These are phyloP conservation scores for Stephanodiscus triporus DNA, from an alignment of 108 stramenopile genomes.

Conservation along the genomic window DNA sequence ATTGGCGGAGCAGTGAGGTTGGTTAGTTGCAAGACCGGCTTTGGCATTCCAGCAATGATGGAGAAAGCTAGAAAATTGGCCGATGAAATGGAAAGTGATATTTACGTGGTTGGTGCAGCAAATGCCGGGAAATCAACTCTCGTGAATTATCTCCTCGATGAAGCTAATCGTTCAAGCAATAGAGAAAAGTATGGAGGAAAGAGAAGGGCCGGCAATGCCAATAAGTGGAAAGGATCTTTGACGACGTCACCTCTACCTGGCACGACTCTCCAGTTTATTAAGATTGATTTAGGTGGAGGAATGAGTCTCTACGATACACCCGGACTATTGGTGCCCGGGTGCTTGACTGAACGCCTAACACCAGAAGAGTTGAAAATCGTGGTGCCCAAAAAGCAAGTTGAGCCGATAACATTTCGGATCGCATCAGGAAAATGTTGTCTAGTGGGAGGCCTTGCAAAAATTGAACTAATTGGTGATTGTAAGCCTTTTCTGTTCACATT, in stretches of 20 bases:
- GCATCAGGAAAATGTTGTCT: constrained; percentile 83
- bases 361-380: constrained; percentile 89
- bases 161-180: constrained; percentile 51
- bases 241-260: constrained; percentile 88
- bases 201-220: constrained; percentile 74
- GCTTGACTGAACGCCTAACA: constrained; percentile 84
- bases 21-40: constrained; percentile 87
- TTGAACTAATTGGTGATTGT: constrained; percentile 83
- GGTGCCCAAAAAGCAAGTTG: constrained; percentile 88
- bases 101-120: constrained; percentile 90
- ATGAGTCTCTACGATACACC: constrained; percentile 82
- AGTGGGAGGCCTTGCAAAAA: constrained; percentile 83
- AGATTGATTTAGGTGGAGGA: constrained; percentile 82
- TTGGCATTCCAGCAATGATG: constrained; percentile 75
- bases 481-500: constrained; percentile 93
- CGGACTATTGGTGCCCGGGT: constrained; percentile 85
- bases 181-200: constrained; percentile 37
- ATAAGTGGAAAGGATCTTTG: constrained; percentile 75
- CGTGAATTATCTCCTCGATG: constrained; percentile 75
- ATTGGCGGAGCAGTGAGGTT: constrained; percentile 86
- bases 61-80: constrained; percentile 76
- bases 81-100: constrained; percentile 80
- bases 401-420: constrained; percentile 86
- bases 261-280: constrained; percentile 89
- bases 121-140: constrained; percentile 91